These are phyloP conservation scores for Mycosarcoma maydis DNA, from an alignment of 1,284 basidiomycete species.

Conservation along the genomic window DNA sequence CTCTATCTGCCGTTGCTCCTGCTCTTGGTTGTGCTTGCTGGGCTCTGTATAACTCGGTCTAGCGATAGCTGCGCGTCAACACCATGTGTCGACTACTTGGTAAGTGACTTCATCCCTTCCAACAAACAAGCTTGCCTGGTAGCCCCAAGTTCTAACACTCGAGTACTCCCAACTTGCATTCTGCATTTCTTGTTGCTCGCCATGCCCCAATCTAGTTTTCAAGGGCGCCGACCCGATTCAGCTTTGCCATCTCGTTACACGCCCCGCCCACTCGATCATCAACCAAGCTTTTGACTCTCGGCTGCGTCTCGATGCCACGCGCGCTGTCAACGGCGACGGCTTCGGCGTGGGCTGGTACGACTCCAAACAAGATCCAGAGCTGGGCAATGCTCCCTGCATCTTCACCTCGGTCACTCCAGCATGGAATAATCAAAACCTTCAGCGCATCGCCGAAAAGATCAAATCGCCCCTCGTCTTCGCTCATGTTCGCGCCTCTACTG, in stretches of 20 bases:
- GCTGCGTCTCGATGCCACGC: conserved; percentile 68
- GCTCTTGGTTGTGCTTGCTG: no score
- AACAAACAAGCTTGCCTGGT: not conserved
- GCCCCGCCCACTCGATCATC: conserved; percentile 88
- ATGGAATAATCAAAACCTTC: conserved; percentile 64
- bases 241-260: conserved; percentile 77
- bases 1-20: no score
- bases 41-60: no score
- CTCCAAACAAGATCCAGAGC: conserved; percentile 40
- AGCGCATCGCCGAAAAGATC: conserved; percentile 63
- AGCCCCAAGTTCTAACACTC: no score
- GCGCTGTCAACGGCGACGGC: conserved; percentile 78
- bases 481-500: conserved; percentile 59
- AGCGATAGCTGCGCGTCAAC: no score
- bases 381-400: conserved; percentile 76
- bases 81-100: conserved; percentile 48
- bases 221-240: conserved; percentile 56
- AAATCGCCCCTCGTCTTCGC: conserved; percentile 63
- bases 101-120: conserved; percentile 5
- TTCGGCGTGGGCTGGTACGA: conserved; percentile 87
- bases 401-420: conserved; percentile 89
- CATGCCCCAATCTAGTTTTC: conserved; percentile 47
- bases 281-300: conserved; percentile 65
- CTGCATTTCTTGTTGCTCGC: no score
- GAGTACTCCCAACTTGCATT: no score